Percentiles rank a stretch among this genome's conserved stretches.
These are phyloP conservation scores for Hypomyces perniciosus DNA, from an alignment of 2,329 filamentous ascomycete genomes.

Conservation along the genomic window DNA sequence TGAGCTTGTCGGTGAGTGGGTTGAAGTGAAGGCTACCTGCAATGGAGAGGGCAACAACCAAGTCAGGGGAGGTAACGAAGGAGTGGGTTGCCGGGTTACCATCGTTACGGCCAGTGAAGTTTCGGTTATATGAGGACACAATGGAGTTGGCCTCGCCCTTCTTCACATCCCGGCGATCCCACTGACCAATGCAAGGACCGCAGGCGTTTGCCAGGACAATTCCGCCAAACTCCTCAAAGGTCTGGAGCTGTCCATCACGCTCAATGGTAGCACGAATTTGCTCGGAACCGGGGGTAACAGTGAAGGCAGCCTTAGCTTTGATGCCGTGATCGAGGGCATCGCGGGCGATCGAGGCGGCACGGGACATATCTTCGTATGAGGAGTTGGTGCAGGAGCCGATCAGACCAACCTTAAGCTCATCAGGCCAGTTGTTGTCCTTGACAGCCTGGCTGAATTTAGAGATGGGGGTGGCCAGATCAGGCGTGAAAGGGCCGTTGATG, in stretches of 20 bases:
- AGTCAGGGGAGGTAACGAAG: slow-evolving; percentile 85
- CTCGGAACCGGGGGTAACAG: slow-evolving; percentile 92
- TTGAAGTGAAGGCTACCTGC: slow-evolving; percentile 89
- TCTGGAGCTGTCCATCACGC: slow-evolving; percentile 85
- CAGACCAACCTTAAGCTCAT: slow-evolving; percentile 91
- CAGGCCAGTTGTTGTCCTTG: slow-evolving; percentile 91
- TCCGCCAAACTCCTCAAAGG: slow-evolving; percentile 93
- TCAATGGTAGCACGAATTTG: slow-evolving; percentile 92
- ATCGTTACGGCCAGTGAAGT: slow-evolving; percentile 98
- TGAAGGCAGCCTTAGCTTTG: slow-evolving; percentile 91
- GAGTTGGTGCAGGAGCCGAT: slow-evolving; percentile 98
- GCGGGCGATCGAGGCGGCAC: slow-evolving; percentile 82
- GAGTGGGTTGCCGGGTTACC: slow-evolving; percentile 92
- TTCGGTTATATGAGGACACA: slow-evolving; percentile 98
- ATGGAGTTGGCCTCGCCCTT: slow-evolving; percentile 97
- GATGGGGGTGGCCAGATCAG: slow-evolving; percentile 94
- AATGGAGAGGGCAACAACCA: slow-evolving; percentile 80
- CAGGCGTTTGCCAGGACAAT: slow-evolving; percentile 94
- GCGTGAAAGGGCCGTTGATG: slow-evolving; percentile 98
- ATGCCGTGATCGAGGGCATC: slow-evolving; percentile 88
- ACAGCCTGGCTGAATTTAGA: slow-evolving; percentile 95
- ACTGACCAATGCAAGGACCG: slow-evolving; percentile 88
- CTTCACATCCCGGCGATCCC: slow-evolving; percentile 89
- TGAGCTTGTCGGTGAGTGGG: slow-evolving; percentile 84
- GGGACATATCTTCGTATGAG: slow-evolving; percentile 82